These are phyloP conservation scores for Syzygium grande DNA, from an alignment of 345 rosid species.

Conservation along the genomic window DNA sequence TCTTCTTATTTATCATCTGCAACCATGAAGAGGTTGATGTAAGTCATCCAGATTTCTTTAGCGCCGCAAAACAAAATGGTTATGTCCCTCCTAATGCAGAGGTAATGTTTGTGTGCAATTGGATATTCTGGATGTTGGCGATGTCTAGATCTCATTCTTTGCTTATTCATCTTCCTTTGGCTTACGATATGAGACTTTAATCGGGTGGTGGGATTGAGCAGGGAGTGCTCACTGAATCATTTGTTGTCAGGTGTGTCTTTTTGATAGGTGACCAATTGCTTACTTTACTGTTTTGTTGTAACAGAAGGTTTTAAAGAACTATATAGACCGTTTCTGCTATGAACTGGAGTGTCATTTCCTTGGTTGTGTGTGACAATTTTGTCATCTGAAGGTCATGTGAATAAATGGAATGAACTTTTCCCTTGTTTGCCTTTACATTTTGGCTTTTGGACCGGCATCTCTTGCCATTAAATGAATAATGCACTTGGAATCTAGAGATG, in stretches of 20 bases:
- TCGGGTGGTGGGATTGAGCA: not conserved
- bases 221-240: not conserved
- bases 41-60: conserved; percentile 91
- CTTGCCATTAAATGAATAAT: not conserved
- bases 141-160: not conserved
- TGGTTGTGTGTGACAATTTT: not conserved
- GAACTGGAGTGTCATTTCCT: not conserved
- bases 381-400: not conserved
- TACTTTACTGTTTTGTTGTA: not conserved
- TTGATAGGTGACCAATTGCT: not conserved
- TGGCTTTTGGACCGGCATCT: not conserved
- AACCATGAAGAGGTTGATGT: conserved; percentile 94
- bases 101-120: conserved; percentile 22
- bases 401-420: not conserved
- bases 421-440: not conserved
- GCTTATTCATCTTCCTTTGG: not conserved
- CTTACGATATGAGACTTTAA: not conserved
- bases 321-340: not conserved
- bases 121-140: not conserved
- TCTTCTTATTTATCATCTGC: conserved; percentile 17
- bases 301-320: not conserved
- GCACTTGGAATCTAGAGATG: not conserved
- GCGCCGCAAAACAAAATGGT: conserved; percentile 83
- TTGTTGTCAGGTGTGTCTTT: not conserved
- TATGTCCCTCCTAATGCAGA: conserved; percentile 85